Conservation (phyloP, 2,329 filamentous ascomycete species). For the Parascedosporium putredinis region DNA sequence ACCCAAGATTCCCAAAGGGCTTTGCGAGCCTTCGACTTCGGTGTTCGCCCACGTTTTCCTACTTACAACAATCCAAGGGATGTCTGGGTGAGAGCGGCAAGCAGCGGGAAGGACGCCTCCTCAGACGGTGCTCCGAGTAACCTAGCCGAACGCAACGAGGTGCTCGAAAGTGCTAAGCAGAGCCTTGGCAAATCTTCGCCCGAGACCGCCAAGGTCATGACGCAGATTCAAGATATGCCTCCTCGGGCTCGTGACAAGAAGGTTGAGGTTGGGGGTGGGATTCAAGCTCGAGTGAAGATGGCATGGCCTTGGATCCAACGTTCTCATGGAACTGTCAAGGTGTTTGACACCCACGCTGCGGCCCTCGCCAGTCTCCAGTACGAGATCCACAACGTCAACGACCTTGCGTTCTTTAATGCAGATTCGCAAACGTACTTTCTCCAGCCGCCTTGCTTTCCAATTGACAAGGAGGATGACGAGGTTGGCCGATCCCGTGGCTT, state of each 20-base stretch:
- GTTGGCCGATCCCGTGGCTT: background rate
- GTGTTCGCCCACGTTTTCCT: background rate
- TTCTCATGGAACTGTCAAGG: background rate
- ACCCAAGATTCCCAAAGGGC: background rate
- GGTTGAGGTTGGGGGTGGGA: background rate
- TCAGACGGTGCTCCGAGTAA: background rate
- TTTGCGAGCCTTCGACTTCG: background rate
- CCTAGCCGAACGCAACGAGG: background rate
- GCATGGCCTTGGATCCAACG: slow-evolving; percentile 5
- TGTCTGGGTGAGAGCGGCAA: background rate
- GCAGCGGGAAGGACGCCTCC: background rate
- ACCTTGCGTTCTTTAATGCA: slow-evolving; percentile 4
- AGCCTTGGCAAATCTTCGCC: background rate
- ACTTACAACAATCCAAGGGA: background rate
- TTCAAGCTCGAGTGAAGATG: background rate
- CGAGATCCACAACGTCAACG: background rate
- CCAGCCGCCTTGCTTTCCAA: background rate
- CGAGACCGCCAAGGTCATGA: background rate
- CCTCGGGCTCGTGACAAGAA: background rate
- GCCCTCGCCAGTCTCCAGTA: background rate
- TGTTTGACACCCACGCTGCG: slow-evolving; percentile 1
- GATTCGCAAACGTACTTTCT: slow-evolving; percentile 2
- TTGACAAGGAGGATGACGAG: background rate
- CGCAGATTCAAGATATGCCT: background rate
- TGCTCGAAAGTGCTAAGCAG: background rate